These are phyloP conservation scores for Xanthoconium separans DNA, from an alignment of 1,284 basidiomycete genomes.

Conservation along the genomic window DNA sequence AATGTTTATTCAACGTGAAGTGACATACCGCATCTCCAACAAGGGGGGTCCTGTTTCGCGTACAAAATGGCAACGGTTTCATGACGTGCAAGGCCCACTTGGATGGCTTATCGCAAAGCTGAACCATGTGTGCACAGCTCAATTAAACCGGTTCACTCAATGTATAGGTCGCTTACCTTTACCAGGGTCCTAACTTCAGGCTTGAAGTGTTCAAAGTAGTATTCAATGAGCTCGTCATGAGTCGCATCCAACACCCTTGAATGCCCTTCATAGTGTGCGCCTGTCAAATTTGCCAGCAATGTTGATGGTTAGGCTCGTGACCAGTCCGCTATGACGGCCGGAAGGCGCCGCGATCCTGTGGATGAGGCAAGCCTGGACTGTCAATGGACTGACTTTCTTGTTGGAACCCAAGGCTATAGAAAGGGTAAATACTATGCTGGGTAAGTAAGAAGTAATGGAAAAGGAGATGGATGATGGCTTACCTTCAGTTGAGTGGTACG, in stretches of 20 bases:
- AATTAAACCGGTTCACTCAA: no score
- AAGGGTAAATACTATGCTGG: no score
- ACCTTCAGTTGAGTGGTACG: no score
- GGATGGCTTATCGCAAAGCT: constrained; percentile 23
- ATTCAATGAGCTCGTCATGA: constrained; percentile 28
- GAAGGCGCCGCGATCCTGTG: no score
- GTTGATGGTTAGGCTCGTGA: no score
- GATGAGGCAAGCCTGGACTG: no score
- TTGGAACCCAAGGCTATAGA: no score
- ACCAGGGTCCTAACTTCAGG: constrained; percentile 40
- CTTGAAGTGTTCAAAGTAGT: constrained; percentile 44
- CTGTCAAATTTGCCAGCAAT: constrained; percentile 36
- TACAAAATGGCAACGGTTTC: constrained; percentile 32
- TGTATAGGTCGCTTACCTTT: constrained; percentile 32
- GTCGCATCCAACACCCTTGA: constrained; percentile 35
- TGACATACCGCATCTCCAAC: constrained; percentile 37
- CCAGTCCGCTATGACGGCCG: no score
- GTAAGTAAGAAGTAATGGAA: no score
- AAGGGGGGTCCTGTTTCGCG: constrained; percentile 31
- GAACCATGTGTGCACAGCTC: not conserved
- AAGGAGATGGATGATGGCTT: no score
- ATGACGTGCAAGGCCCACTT: constrained; percentile 34
- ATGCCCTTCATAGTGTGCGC: constrained; percentile 34
- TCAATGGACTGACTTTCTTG: no score
- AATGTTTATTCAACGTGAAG: not conserved